These are phyloP conservation scores for Durotheca rogersii DNA, from an alignment of 495 filamentous ascomycete species.

Conservation along the genomic window DNA sequence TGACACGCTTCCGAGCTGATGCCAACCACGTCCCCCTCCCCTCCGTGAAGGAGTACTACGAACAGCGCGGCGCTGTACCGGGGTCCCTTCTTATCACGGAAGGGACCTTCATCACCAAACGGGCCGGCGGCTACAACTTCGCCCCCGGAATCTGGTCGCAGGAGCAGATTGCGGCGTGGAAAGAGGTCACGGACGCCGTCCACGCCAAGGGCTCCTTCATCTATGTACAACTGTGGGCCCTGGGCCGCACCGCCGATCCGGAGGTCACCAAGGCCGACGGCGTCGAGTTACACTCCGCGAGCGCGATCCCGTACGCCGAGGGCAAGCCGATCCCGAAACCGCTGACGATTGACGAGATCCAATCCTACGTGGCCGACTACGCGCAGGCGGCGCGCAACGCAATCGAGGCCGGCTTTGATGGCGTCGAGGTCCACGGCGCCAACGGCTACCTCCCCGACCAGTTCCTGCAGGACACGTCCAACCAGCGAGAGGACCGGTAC, in stretches of 20 bases:
- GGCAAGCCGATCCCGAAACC: constrained; percentile 46
- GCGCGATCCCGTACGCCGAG: constrained; percentile 45
- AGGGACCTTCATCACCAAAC: constrained; percentile 49
- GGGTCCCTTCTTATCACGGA: constrained; percentile 66
- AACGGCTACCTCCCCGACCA: constrained; percentile 77
- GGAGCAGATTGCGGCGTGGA: constrained; percentile 61
- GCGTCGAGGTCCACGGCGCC: constrained; percentile 70
- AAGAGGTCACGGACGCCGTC: constrained; percentile 57
- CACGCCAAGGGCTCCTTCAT: constrained; percentile 62
- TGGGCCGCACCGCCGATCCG: constrained; percentile 37
- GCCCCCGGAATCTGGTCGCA: constrained; percentile 58
- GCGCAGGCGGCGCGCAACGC: constrained; percentile 59
- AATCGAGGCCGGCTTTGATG: constrained; percentile 68
- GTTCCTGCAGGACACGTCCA: constrained; percentile 62
- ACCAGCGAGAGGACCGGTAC: constrained; percentile 63
- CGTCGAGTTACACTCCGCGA: constrained; percentile 44
- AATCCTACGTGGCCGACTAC: constrained; percentile 50
- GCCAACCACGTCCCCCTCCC: constrained; percentile 50
- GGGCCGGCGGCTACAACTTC: constrained; percentile 41
- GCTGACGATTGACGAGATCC: constrained; percentile 58
- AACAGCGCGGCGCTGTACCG: constrained; percentile 56
- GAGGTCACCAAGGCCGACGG: constrained; percentile 38
- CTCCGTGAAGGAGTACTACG: constrained; percentile 56
- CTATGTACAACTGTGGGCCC: constrained; percentile 60
- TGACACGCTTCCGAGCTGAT: constrained; percentile 49